A percentile compares a stretch with the other conserved stretches of the same genome.
phyloP scores from a whole-genome alignment of 164 flowering plant species.

The Magnolia sinica region DNA sequence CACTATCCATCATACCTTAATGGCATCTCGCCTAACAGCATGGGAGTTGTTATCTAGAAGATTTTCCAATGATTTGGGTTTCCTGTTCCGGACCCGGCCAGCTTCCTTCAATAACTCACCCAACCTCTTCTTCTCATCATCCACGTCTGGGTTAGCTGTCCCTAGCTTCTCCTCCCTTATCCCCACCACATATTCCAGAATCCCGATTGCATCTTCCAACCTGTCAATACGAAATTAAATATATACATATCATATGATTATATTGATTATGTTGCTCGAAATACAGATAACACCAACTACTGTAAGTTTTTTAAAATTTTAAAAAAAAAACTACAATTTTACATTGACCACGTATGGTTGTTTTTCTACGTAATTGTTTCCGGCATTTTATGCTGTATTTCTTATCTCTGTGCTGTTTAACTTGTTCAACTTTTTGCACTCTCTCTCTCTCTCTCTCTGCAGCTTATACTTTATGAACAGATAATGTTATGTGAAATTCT shows the following conservation, averaged over 20 bases:
- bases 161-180: slow-evolving; percentile 89
- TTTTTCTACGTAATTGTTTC: neutral
- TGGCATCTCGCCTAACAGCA: slow-evolving; percentile 21
- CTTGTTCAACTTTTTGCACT: too few species aligned
- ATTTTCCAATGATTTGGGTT: slow-evolving; percentile 63
- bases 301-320: neutral
- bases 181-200: slow-evolving; percentile 66
- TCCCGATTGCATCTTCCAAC: slow-evolving; percentile 77
- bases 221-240: slow-evolving; percentile 26
- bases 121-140: slow-evolving; percentile 78
- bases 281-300: neutral
- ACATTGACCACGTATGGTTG: neutral
- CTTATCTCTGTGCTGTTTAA: too few species aligned
- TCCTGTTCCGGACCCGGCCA: slow-evolving; percentile 63
- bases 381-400: neutral
- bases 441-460: too few species aligned
- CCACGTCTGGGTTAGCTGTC: slow-evolving; percentile 85
- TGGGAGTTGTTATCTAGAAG: slow-evolving; percentile 56
- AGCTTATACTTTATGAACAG: too few species aligned
- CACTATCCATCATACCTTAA: slow-evolving; percentile 22
- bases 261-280: neutral
- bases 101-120: slow-evolving; percentile 71
- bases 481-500: too few species aligned
- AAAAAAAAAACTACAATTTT: neutral
- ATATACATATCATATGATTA: neutral